Conservation (phyloP, 2,329 filamentous ascomycete genomes). For the Chaetothyriales sp. region DNA sequence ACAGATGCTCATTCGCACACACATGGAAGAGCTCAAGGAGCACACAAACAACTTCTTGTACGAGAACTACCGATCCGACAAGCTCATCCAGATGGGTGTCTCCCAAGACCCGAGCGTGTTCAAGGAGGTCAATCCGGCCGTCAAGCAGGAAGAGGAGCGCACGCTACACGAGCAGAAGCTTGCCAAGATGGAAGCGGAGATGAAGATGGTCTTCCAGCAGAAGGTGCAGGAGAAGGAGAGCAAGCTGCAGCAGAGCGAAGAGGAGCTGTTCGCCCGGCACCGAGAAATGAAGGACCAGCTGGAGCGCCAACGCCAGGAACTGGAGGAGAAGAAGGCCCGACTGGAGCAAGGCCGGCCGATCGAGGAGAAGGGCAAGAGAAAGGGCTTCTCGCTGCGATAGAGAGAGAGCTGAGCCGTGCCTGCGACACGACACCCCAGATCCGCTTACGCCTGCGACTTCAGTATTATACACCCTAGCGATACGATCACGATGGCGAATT, state of each 20-base stretch:
- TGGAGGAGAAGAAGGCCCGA: constrained; percentile 96
- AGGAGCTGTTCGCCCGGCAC: constrained; percentile 94
- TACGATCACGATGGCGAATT: constrained; percentile 16
- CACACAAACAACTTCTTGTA: constrained; percentile 98
- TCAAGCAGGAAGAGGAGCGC: constrained; percentile 99
- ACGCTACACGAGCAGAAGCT: constrained; percentile 98
- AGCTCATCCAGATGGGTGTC: constrained; percentile 96
- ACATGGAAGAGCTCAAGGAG: constrained; percentile 99
- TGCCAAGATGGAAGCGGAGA: constrained; percentile 99
- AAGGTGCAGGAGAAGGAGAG: constrained; percentile 99
- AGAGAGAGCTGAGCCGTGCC: constrained; percentile 28
- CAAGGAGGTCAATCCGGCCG: constrained; percentile 99
- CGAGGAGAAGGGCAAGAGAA: constrained; percentile 96
- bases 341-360: constrained; percentile 89
- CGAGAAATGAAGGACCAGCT: constrained; percentile 99
- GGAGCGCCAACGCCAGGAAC: constrained; percentile 80
- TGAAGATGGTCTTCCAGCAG: constrained; percentile 99
- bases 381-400: constrained; percentile 98
- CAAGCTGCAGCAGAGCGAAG: constrained; percentile 98
- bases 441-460: constrained; percentile 13
- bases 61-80: constrained; percentile 99
- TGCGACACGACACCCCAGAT: constrained; percentile 4
- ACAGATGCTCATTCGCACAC: constrained; percentile 98
- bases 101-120: constrained; percentile 97
- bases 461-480: constrained; percentile 20